Conservation (phyloP, 179 eudicot species). For the Sideroxylon spinosum region DNA sequence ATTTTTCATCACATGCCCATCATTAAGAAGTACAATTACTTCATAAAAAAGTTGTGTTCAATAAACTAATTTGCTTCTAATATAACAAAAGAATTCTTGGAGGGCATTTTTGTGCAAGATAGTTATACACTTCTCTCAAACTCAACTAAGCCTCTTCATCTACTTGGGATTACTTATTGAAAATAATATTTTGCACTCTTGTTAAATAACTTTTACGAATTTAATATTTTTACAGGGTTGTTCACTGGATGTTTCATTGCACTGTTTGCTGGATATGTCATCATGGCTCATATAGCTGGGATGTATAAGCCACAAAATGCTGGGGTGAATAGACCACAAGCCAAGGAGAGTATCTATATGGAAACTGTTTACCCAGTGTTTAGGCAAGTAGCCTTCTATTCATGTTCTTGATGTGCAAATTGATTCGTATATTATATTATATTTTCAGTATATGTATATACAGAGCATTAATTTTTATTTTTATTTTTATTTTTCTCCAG, state of each 20-base stretch:
- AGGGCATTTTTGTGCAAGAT: background rate
- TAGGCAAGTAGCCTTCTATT: conserved; percentile 51
- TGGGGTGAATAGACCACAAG: conserved; percentile 16
- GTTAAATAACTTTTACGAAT: background rate
- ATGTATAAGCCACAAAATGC: conserved; percentile 55
- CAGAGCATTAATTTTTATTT: background rate
- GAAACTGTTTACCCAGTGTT: conserved; percentile 92
- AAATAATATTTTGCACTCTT: too few relatives aligned
- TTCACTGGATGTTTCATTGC: conserved; percentile 86
- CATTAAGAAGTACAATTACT: background rate
- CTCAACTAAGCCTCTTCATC: too few relatives aligned
- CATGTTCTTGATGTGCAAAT: background rate
- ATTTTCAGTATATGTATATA: background rate
- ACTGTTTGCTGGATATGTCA: conserved; percentile 65
- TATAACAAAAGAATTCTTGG: background rate
- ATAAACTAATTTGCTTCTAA: background rate
- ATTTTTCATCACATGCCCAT: background rate
- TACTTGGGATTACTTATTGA: too few relatives aligned
- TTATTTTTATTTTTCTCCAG: conserved; percentile 40
- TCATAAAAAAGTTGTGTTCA: background rate
- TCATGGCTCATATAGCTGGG: conserved; percentile 81
- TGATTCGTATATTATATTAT: background rate
- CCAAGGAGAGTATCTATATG: conserved; percentile 47
- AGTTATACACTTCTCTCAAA: too few relatives aligned
- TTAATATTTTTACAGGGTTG: conserved; percentile 40